A percentile compares a stretch with the other conserved stretches of the same genome.
Conservation (phyloP, 306 rosid species). For the Lathyrus aphaca region DNA sequence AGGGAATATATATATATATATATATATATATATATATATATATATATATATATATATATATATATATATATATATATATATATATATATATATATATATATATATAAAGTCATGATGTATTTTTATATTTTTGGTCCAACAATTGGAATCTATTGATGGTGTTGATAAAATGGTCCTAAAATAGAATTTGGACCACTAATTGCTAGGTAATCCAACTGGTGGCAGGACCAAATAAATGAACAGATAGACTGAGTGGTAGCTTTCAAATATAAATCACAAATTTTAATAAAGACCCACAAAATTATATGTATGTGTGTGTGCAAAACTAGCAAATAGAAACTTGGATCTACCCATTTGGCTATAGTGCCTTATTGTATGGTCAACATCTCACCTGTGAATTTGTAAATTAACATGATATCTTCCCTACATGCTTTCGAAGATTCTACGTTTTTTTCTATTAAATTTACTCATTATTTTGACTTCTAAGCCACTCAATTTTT, state of each 20-base stretch:
- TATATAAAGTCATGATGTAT: not conserved
- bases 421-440: not conserved
- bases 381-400: not conserved
- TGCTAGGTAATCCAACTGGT: slow-evolving; percentile 25
- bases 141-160: slow-evolving; percentile 7
- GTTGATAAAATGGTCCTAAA: slow-evolving; percentile 35
- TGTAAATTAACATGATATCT: not conserved
- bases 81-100: no score
- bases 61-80: no score
- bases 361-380: not conserved
- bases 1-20: no score
- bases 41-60: no score
- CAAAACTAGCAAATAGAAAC: not conserved
- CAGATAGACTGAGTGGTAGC: slow-evolving; percentile 17
- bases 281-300: not conserved
- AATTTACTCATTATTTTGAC: not conserved
- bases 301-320: not conserved
- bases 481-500: not conserved
- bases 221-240: slow-evolving; percentile 38
- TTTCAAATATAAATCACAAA: not conserved
- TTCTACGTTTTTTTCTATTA: not conserved
- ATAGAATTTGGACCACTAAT: slow-evolving; percentile 47
- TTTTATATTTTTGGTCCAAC: not conserved
- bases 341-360: slow-evolving; percentile 22
- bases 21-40: no score